Conservation (phyloP, 495 filamentous ascomycete genomes). For the Terfezia claveryi region DNA sequence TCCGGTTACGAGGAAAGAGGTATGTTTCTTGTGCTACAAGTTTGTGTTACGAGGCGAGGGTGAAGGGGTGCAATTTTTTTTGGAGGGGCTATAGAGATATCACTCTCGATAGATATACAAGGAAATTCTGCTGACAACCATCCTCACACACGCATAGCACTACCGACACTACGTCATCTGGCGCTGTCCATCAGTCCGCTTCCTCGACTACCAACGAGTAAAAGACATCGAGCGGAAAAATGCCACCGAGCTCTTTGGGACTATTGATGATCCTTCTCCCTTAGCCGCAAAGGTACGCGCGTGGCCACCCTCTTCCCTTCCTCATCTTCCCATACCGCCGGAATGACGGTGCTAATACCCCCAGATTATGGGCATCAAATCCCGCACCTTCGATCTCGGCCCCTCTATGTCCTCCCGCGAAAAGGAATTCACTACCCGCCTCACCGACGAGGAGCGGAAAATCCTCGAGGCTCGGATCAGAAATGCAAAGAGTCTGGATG, state of each 20-base stretch:
- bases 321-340: background rate
- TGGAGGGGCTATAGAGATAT: no score
- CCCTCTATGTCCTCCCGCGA: conserved; percentile 27
- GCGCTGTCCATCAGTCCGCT: conserved; percentile 61
- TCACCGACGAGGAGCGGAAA: conserved; percentile 50
- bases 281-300: conserved; percentile 45
- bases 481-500: conserved; percentile 65
- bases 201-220: conserved; percentile 84
- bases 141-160: conserved; percentile 31
- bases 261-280: conserved; percentile 45
- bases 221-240: conserved; percentile 58
- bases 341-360: no score
- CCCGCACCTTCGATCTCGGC: conserved; percentile 51
- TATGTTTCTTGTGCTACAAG: conserved; percentile 23
- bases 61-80: no score
- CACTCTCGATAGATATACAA: background rate
- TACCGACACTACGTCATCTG: conserved; percentile 86
- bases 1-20: conserved; percentile 79
- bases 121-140: conserved; percentile 1
- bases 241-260: conserved; percentile 67
- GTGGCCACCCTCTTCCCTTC: background rate
- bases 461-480: conserved; percentile 50
- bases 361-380: conserved; percentile 71
- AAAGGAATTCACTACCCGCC: conserved; percentile 44
- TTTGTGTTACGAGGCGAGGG: background rate